Evolutionary conservation across 805 yeast species (phyloP), one percentile per base, ranked within the genome.

Genomic region (Ogataea philodendri): DNA sequence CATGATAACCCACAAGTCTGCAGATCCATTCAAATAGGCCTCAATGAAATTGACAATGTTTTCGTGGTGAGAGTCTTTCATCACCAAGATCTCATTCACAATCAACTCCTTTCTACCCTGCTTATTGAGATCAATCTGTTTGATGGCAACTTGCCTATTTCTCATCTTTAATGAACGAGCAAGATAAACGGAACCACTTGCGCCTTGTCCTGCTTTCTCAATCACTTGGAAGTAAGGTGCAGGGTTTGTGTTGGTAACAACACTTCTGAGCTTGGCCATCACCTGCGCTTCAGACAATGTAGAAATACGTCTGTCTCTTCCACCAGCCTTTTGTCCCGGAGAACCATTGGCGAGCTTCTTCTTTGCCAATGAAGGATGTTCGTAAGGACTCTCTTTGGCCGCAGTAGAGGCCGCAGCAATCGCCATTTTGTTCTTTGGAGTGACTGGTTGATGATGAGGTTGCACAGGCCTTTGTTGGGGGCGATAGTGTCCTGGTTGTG

Each of bases 1-100:
- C 99, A 93, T 93, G 20, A 94, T 84, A n/a, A 93, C 98, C 96
- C 97, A 90, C 42, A 93, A 68, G 54, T 93, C 97, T 41, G 76
- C 72, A 31, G 72, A 68, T 4, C 87, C 86, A 36, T 88, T 72
- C 44, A 90, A 65, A 54, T 86, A 94, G 1, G 96, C 87, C 55
- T 90, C 97, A 42, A 93, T 64, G 62, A 86, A 93, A 59, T 90
- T 93, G 40, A 93, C 98, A 62, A 93, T 93, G 58, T 93, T 93
- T 43, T 84, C 81, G 63, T 93, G 97, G 45, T 84, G 89, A 10
- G 94, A 81, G 54, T 88, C 97, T 59, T 87, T 87, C 98, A 93
- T 93, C 15, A 93, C 97, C 49, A 90, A 65, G 49, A 93, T 93
- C 65, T 93, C 98, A 63, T 90, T 90, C 35, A 93, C 90, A 47